Percentiles rank a stretch among this genome's conserved stretches.
Evolutionary conservation across 208 protist species (phyloP).

Genomic region (Spironucleus salmonicida): DNA sequence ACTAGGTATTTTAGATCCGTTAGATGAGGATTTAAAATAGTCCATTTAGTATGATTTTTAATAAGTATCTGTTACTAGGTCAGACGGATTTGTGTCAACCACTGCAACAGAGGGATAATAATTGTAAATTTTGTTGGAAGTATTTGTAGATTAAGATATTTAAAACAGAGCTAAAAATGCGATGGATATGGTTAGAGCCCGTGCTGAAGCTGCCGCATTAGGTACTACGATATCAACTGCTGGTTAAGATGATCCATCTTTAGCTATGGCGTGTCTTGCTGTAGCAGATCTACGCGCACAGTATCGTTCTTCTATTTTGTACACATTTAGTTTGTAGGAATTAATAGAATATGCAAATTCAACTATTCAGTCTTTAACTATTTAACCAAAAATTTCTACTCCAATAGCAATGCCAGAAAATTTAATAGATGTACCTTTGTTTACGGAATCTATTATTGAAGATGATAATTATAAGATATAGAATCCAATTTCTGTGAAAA

Average conservation of each 20-base stretch:
- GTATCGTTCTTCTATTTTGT: neutral
- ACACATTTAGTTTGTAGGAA: constrained; percentile 17
- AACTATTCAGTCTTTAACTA: neutral
- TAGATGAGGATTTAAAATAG: constrained; percentile 6
- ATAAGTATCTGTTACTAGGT: neutral
- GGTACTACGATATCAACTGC: neutral
- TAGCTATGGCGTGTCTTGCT: neutral
- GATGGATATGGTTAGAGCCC: constrained; percentile 2
- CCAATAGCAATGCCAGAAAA: neutral
- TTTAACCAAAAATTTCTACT: neutral
- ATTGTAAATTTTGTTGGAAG: neutral
- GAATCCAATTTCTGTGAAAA: neutral
- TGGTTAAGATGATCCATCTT: neutral
- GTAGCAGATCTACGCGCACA: constrained; percentile 6
- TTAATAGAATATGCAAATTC: too few relatives aligned
- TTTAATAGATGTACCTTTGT: neutral
- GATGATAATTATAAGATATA: neutral
- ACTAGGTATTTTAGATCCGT: neutral
- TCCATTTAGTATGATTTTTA: neutral
- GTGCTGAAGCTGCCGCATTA: neutral
- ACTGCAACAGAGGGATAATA: neutral
- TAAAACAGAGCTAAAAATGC: neutral
- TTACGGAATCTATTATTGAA: neutral
- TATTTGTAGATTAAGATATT: constrained; percentile 5
- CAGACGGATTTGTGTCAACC: neutral